A percentile compares a stretch with the other conserved stretches of the same genome.
These are phyloP conservation scores for Helotiales sp. DNA, from an alignment of 2,329 filamentous ascomycete species.

Conservation along the genomic window DNA sequence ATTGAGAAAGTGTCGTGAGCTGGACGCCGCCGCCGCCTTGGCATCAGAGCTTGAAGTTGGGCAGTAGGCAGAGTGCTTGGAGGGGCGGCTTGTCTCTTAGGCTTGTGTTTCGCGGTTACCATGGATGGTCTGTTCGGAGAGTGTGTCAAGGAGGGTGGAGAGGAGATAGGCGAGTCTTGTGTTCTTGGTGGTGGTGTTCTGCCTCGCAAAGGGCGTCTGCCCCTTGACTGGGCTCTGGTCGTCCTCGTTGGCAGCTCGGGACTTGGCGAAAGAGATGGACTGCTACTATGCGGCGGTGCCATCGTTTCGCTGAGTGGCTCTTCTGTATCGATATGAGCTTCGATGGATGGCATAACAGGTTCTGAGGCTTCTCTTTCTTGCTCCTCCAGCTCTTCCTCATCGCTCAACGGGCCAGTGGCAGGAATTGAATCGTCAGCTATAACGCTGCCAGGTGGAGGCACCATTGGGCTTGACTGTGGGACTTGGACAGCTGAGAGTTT, in stretches of 20 bases:
- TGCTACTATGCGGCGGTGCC: constrained; percentile 36
- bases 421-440: constrained; percentile 27
- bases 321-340: constrained; percentile 25
- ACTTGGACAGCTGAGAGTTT: constrained; percentile 42
- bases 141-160: constrained; percentile 65
- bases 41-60: constrained; percentile 39
- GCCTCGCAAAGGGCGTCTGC: constrained; percentile 25
- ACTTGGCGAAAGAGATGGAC: constrained; percentile 24
- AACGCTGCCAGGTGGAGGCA: constrained; percentile 10
- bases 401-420: constrained; percentile 24
- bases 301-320: constrained; percentile 36
- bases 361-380: constrained; percentile 8
- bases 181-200: constrained; percentile 29
- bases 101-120: constrained; percentile 16
- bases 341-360: constrained; percentile 23
- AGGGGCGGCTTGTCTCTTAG: constrained; percentile 23
- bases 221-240: constrained; percentile 21
- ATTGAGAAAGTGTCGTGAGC: constrained; percentile 39
- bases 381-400: constrained; percentile 21
- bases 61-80: constrained; percentile 35
- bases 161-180: constrained; percentile 45
- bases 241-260: constrained; percentile 20
- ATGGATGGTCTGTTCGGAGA: constrained; percentile 52
- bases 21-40: constrained; percentile 32
- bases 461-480: constrained; percentile 28